A percentile compares a stretch with the other conserved stretches of the same genome.
Conservation (phyloP, 257 asterid species). For the Leonotis leonurus region DNA sequence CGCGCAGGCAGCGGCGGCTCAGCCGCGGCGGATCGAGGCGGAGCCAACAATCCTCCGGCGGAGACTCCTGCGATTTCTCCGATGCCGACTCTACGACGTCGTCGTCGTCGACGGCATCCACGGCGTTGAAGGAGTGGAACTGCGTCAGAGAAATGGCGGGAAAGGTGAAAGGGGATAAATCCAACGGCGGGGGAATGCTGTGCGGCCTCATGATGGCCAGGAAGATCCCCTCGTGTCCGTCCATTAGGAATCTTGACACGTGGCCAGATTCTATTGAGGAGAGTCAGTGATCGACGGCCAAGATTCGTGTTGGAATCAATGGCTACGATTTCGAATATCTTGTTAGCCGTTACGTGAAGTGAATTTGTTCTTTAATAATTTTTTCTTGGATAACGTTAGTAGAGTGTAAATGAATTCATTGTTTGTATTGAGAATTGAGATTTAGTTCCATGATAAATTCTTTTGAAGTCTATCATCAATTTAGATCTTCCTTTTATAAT, state of each 20-base stretch:
- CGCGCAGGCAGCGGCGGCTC: slow-evolving; percentile 41
- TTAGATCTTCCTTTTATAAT: no score
- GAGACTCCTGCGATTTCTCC: slow-evolving; percentile 60
- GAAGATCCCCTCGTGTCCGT: slow-evolving; percentile 53
- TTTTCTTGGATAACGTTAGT: no score
- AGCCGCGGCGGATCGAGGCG: slow-evolving; percentile 58
- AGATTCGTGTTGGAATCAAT: no score
- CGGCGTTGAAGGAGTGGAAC: slow-evolving; percentile 66
- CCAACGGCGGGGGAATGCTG: slow-evolving; percentile 48
- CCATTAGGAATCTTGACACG: slow-evolving; percentile 43
- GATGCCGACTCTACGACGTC: slow-evolving; percentile 69
- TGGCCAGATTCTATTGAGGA: slow-evolving; percentile 42
- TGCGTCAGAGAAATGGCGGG: slow-evolving; percentile 48
- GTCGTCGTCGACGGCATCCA: slow-evolving; percentile 50
- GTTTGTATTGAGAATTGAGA: no score
- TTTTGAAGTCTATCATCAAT: no score
- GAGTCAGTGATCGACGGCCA: slow-evolving; percentile 31
- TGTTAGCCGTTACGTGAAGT: no score
- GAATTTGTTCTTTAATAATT: no score
- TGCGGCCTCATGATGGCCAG: slow-evolving; percentile 64
- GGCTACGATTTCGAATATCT: slow-evolving; percentile 13
- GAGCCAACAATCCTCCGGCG: slow-evolving; percentile 55
- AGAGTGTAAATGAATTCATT: no score
- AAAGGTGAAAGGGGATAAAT: slow-evolving; percentile 36
- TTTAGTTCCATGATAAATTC: no score